Evolutionary conservation across 805 yeast species (phyloP).

Genomic region (Metschnikowia anglica): DNA sequence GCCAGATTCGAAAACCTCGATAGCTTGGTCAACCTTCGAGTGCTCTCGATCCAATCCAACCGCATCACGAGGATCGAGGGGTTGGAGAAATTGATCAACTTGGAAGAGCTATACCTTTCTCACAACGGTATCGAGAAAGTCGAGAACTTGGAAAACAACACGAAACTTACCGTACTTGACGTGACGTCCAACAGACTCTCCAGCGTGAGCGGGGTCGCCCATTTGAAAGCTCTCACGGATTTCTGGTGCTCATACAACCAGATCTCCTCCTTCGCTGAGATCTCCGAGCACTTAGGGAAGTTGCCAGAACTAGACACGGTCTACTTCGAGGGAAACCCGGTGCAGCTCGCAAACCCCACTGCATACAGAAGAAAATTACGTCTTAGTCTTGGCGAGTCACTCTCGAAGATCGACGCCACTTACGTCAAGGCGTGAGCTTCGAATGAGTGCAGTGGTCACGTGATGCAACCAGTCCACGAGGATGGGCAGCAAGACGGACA

Average conservation of each 20-base stretch:
- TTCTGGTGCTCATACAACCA: constrained; percentile 88
- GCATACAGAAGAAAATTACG: constrained; percentile 82
- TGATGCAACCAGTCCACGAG: no score
- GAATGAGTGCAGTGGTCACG: no score
- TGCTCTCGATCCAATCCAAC: constrained; percentile 88
- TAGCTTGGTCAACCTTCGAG: constrained; percentile 58
- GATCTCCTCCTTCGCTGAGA: constrained; percentile 64
- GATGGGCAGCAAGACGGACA: no score
- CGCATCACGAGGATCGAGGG: constrained; percentile 77
- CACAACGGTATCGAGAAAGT: constrained; percentile 75
- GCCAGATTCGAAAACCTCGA: constrained; percentile 60
- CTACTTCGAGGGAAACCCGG: constrained; percentile 90
- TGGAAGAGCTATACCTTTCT: constrained; percentile 86
- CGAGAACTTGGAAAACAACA: constrained; percentile 74
- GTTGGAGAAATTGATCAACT: constrained; percentile 62
- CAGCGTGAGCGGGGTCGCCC: constrained; percentile 61
- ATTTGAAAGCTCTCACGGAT: constrained; percentile 74
- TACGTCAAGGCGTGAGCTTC: constrained; percentile 48
- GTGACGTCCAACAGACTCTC: constrained; percentile 71
- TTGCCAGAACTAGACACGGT: constrained; percentile 76
- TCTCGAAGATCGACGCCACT: constrained; percentile 89
- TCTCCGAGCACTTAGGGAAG: constrained; percentile 62
- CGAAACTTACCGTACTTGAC: constrained; percentile 71
- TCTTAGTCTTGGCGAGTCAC: constrained; percentile 65
- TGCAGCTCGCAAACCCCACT: constrained; percentile 70